phyloP scores from a whole-genome alignment of 2,329 filamentous ascomycete species.

The Parastagonospora avenae region DNA sequence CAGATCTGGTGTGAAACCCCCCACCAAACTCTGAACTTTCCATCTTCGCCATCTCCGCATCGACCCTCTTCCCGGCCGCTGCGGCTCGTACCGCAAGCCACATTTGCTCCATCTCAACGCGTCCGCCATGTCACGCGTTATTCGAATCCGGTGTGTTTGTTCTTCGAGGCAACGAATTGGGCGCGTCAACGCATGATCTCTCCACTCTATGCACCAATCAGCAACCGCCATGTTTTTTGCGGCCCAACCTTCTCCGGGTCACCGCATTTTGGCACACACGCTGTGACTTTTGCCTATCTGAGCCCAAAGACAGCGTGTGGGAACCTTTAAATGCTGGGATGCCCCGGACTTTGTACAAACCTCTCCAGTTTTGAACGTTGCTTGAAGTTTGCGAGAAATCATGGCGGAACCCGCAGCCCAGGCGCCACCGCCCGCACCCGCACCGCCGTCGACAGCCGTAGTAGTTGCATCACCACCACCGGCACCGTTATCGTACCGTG shows the following conservation, averaged over 20 bases:
- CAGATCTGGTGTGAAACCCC: neutral
- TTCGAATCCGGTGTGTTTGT: slow-evolving; percentile 32
- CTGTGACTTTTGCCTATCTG: slow-evolving; percentile 34
- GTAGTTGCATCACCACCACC: slow-evolving; percentile 13
- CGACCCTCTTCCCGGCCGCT: slow-evolving; percentile 6
- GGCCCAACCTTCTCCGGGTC: slow-evolving; percentile 37
- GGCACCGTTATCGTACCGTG: slow-evolving; percentile 34
- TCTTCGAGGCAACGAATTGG: slow-evolving; percentile 37
- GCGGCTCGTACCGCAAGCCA: slow-evolving; percentile 22
- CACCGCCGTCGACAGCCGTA: slow-evolving; percentile 13
- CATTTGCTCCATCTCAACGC: slow-evolving; percentile 8
- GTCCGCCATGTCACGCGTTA: slow-evolving; percentile 33
- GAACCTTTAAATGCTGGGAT: slow-evolving; percentile 33
- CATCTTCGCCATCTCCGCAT: slow-evolving; percentile 5
- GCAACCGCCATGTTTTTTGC: slow-evolving; percentile 42
- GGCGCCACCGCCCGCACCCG: slow-evolving; percentile 13
- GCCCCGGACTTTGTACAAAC: slow-evolving; percentile 25
- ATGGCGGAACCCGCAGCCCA: slow-evolving; percentile 18
- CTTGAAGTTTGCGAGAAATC: slow-evolving; percentile 5
- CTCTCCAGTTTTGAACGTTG: slow-evolving; percentile 5
- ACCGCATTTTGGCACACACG: slow-evolving; percentile 42
- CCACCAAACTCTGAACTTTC: neutral
- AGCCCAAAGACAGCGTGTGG: slow-evolving; percentile 34
- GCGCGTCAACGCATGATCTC: slow-evolving; percentile 10
- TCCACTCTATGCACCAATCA: slow-evolving; percentile 40